Evolutionary conservation across 345 rosid genomes (phyloP), one percentile per base, ranked within the genome.

Genomic region (Salix udensis): DNA sequence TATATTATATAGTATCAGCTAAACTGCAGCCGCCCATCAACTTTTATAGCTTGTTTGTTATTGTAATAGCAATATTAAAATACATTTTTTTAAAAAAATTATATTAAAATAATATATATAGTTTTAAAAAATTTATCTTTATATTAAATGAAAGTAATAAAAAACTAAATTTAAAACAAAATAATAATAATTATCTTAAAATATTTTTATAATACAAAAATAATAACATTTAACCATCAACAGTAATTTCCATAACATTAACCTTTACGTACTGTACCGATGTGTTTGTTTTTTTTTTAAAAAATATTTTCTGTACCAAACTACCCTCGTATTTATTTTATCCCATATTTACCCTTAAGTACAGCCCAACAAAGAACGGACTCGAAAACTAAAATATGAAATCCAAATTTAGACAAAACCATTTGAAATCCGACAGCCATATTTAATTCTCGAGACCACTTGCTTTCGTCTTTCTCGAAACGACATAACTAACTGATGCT

Each of bases 381-480:
- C 67, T 16, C 74, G 48, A 82, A 83, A 34, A 1, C 55, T 2
- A 5, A 62, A 60, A 40, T 61, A 68, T 62, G 42, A 65, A 65
- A 58, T 36, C 26, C 30, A 18, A 24, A 34, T 42, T 78, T 78
- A 30, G 39, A 69, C 7, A 75, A 44, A 52, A 2, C 55, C 19
- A 5, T 68, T 78, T 81, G 46, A 78, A 78, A 76, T 88, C 89
- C 92, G 82, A 53, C 18, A 36, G 39, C 36, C 1, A 46, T 58
- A 68, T 74, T 68, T 81, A 77, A 70, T 67, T 80, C 78, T 77
- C 85, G 77, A 69, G 83, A 46, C 81, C 34, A 16, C 31, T 13
- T 31, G 7, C 55, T 30, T 61, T 34, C 2, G 16, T 52, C 48
- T 68, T 28, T 44, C 15, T 44, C 23, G 13, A 4, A 42, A 23